Percentiles rank a stretch among this genome's conserved stretches.
Evolutionary conservation across 306 rosid species (phyloP).

Genomic region (Quercus variabilis): DNA sequence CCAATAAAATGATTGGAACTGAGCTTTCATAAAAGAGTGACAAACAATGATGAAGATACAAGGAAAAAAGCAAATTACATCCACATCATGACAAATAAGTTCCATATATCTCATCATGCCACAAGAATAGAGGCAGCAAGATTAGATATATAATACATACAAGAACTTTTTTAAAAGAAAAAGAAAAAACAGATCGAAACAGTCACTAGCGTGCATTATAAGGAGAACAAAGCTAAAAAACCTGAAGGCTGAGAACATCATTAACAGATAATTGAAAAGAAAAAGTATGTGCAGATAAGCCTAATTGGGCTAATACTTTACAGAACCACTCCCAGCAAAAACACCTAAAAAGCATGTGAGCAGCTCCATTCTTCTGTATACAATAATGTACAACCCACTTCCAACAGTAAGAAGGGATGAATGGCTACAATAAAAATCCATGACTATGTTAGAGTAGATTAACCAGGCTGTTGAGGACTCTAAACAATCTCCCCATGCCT

Average conservation of each 20-base stretch:
- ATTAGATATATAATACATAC: conserved; percentile 31
- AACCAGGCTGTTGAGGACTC: conserved; percentile 38
- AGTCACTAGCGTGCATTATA: conserved; percentile 35
- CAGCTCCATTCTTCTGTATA: conserved; percentile 78
- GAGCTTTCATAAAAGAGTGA: not conserved
- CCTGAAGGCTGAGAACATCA: conserved; percentile 39
- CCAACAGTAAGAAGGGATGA: conserved; percentile 51
- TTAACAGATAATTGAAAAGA: conserved; percentile 39
- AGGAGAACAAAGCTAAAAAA: conserved; percentile 34
- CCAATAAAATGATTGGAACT: not conserved
- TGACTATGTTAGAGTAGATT: conserved; percentile 51
- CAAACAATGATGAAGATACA: not conserved
- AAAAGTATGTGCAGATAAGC: conserved; percentile 46
- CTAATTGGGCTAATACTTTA: conserved; percentile 48
- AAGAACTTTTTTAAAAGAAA: conserved; percentile 10
- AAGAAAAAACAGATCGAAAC: conserved; percentile 20
- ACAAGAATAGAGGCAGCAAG: conserved; percentile 7
- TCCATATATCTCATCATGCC: conserved; percentile 14
- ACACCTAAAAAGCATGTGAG: conserved; percentile 51
- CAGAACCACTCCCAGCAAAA: conserved; percentile 62
- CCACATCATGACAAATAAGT: conserved; percentile 7
- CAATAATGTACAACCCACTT: conserved; percentile 86
- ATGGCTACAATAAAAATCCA: conserved; percentile 39
- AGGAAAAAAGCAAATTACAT: not conserved
- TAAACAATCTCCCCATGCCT: conserved; percentile 88